Evolutionary conservation across 805 yeast genomes (phyloP).

Genomic region (Metschnikowia continentalis): DNA sequence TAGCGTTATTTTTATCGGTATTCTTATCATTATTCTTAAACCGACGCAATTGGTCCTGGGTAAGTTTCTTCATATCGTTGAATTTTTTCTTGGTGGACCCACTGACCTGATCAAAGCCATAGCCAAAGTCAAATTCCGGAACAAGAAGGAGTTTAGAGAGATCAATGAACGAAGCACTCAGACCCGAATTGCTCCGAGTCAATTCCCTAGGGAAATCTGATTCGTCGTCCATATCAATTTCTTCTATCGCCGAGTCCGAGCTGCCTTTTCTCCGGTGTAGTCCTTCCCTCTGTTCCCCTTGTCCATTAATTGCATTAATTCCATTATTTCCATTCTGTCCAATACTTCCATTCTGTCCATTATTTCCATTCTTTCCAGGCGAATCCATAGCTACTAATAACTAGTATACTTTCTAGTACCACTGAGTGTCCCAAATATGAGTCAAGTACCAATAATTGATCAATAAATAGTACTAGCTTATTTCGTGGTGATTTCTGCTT

Average conservation of each 20-base stretch:
- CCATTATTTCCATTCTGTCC: too few species aligned
- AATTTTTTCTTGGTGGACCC: constrained; percentile 35
- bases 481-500: too few species aligned
- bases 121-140: constrained; percentile 43
- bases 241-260: neutral
- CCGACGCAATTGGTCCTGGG: constrained; percentile 28
- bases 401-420: too few species aligned
- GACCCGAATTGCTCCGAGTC: constrained; percentile 14
- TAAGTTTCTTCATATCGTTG: constrained; percentile 32
- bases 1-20: constrained; percentile 7
- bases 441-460: too few species aligned
- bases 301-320: too few species aligned
- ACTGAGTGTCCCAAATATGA: too few species aligned
- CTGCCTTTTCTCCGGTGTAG: neutral
- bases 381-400: too few species aligned
- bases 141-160: constrained; percentile 33
- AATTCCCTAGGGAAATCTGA: neutral
- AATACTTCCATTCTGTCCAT: too few species aligned
- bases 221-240: constrained; percentile 3
- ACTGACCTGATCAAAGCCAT: constrained; percentile 32
- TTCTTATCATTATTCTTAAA: constrained; percentile 19
- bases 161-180: constrained; percentile 33
- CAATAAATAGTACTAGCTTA: too few species aligned
- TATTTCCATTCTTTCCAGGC: too few species aligned
- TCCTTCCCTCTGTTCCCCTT: too few species aligned